Evolutionary conservation across 345 rosid genomes (phyloP), one percentile per base, ranked within the genome.

Genomic region (Ceriops decandra): DNA sequence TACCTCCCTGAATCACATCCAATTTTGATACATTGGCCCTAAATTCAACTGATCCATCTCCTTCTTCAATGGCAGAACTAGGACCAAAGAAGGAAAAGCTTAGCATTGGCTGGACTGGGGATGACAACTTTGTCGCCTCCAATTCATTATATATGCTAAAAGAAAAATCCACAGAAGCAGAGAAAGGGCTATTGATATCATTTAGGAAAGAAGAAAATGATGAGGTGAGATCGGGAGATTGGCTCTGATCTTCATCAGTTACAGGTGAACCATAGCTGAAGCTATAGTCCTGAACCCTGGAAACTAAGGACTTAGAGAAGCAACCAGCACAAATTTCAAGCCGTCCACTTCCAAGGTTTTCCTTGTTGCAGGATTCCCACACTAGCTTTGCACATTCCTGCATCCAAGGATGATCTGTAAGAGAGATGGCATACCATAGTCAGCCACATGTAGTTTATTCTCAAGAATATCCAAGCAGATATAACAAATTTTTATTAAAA

Each of bases 371-470:
- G 9, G 76, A 60, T 76, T 76, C 87, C 71, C 77, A 80, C 62
- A 68, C 53, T 63, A 62, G 62, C 69, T 75, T 81, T 38, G 64
- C 72, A 60, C 77, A 61, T 64, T 83, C 75, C 77, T 80, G 84
- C 85, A 90, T 84, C 96, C 98, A 88, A 57, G 86, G 66, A 75
- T 89, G 95, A 71, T 81, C 95, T 88, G 84, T 75, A 71, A 71
- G 76, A 64, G 21, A 26, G 9, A 62, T 54, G 75, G 58, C 3
- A 42, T 64, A 64, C 58, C 27, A 4, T 52, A 54, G 8, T 42
- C 19, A 42, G 49, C 49, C 49, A 42, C 17, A 42, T 4, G 17
- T 42, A 2, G 5, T 11, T 42, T 42, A 53, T 20, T 21, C 9
- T 53, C 27, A 20, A 53, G 20, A 21, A 52, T 52, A 52, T 19